Evolutionary conservation across 495 filamentous ascomycete species (phyloP).

Genomic region (Podospora sp.): DNA sequence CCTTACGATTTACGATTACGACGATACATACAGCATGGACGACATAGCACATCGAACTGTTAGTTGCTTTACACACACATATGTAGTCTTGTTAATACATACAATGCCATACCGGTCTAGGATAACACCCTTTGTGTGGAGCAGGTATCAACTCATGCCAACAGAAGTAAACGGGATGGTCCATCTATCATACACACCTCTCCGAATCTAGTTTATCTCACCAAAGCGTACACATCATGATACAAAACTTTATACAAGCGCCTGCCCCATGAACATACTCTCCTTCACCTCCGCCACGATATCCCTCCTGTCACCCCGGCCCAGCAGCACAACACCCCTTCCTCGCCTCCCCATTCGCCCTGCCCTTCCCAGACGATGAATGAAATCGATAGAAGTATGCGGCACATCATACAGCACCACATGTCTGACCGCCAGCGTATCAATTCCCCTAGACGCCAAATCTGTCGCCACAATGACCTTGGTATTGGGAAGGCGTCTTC

Average conservation of each 20-base stretch:
- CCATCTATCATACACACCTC: not conserved
- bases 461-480: conserved; percentile 95
- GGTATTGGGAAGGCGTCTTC: conserved; percentile 58
- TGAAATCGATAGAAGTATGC: conserved; percentile 94
- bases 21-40: conserved; percentile 7
- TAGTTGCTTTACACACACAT: not conserved
- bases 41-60: not conserved
- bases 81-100: not conserved
- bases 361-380: conserved; percentile 87
- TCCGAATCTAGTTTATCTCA: not conserved
- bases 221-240: not conserved
- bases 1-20: conserved; percentile 15
- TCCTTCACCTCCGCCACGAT: conserved; percentile 90
- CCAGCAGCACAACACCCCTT: conserved; percentile 85
- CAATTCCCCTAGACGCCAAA: conserved; percentile 87
- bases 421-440: conserved; percentile 87
- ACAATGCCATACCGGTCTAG: not conserved
- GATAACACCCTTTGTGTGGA: not conserved
- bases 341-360: conserved; percentile 92
- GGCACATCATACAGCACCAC: conserved; percentile 95
- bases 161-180: not conserved
- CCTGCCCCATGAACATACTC: conserved; percentile 89
- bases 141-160: not conserved
- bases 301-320: conserved; percentile 85
- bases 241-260: conserved; percentile 47